Evolutionary conservation across 2,329 filamentous ascomycete genomes (phyloP).

Genomic region (Phaeosphaeriaceae sp.): DNA sequence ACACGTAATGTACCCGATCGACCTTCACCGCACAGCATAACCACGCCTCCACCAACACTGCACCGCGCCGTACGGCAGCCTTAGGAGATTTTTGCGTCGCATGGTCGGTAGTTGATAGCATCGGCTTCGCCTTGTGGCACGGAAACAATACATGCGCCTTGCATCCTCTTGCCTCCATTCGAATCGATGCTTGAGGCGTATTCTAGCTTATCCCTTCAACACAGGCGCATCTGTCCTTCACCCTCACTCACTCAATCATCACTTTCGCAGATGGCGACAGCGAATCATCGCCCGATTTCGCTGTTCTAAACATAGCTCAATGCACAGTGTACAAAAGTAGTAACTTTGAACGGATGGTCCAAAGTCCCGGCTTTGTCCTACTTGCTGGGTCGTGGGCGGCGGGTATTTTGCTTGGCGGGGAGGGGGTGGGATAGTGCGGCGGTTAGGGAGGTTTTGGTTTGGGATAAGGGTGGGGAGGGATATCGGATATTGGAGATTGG

Average conservation of each 20-base stretch:
- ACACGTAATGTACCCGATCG: neutral
- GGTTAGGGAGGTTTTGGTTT: slow-evolving; percentile 1
- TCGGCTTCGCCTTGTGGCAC: neutral
- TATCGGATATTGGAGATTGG: too few relatives aligned
- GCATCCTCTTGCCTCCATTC: neutral
- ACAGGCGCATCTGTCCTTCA: neutral
- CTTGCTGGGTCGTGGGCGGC: slow-evolving; percentile 9
- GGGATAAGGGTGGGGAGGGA: neutral
- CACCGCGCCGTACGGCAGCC: neutral
- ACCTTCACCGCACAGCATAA: neutral
- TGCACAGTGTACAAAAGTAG: neutral
- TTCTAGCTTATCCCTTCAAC: neutral
- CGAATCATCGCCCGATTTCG: neutral
- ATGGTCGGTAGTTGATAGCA: neutral
- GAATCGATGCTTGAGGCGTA: too few relatives aligned
- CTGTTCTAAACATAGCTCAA: neutral
- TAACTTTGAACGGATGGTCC: neutral
- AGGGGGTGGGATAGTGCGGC: slow-evolving; percentile 1
- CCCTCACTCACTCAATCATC: too few relatives aligned
- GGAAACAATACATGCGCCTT: neutral
- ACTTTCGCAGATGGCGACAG: neutral
- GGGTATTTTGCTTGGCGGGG: slow-evolving; percentile 13
- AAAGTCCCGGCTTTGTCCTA: slow-evolving; percentile 1
- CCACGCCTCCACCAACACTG: slow-evolving; percentile 13
- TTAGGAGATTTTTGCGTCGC: neutral